A percentile compares a stretch with the other conserved stretches of the same genome.
phyloP scores from a whole-genome alignment of 2,329 filamentous ascomycete species.

The Ophiostoma fasciatum region DNA sequence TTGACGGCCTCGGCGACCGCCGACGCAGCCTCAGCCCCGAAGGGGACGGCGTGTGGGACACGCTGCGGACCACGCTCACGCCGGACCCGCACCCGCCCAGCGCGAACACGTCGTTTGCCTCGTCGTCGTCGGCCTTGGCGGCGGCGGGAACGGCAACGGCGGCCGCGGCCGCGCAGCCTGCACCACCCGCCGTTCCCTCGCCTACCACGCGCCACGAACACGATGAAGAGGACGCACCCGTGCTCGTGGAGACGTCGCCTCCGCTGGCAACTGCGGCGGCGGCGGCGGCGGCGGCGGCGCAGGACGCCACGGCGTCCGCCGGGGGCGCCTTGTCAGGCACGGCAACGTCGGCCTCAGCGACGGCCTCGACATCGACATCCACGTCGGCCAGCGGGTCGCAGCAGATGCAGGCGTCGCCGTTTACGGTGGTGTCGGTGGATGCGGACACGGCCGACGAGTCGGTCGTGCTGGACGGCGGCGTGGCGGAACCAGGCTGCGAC shows the following conservation, averaged over 20 bases:
- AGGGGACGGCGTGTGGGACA: slow-evolving; percentile 57
- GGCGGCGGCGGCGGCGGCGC: too few species aligned
- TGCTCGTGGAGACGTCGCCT: neutral
- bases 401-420: slow-evolving; percentile 8
- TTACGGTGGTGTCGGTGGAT: slow-evolving; percentile 7
- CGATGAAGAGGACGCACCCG: slow-evolving; percentile 1
- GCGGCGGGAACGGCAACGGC: too few species aligned
- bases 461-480: neutral
- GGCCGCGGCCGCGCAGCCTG: slow-evolving; percentile 3
- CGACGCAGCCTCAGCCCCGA: slow-evolving; percentile 69
- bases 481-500: neutral
- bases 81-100: slow-evolving; percentile 72
- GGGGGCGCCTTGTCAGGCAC: slow-evolving; percentile 2
- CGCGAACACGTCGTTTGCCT: slow-evolving; percentile 68
- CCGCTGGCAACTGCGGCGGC: too few species aligned
- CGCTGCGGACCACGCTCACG: slow-evolving; percentile 62
- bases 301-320: too few species aligned
- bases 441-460: slow-evolving; percentile 9
- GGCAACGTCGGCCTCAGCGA: too few species aligned
- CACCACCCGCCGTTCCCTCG: slow-evolving; percentile 4
- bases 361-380: too few species aligned
- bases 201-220: neutral
- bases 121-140: slow-evolving; percentile 40
- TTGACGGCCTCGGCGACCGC: slow-evolving; percentile 73
- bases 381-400: slow-evolving; percentile 8